Conservation (phyloP, 2,329 filamentous ascomycete species). For the Pseudopithomyces chartarum region DNA sequence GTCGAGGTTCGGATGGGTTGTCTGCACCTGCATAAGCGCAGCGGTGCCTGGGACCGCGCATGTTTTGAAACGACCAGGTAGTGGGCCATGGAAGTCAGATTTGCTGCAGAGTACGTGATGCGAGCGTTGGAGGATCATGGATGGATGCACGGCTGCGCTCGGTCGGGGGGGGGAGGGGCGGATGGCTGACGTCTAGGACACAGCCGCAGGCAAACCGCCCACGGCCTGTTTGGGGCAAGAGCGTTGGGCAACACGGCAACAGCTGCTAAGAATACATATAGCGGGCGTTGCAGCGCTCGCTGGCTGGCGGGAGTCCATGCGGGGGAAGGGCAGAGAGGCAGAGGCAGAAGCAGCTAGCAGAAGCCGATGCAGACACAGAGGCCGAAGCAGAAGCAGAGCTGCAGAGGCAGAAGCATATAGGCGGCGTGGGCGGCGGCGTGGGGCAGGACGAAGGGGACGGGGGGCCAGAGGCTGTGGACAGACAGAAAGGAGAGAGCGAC, state of each 20-base stretch:
- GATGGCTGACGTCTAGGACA: constrained; percentile 35
- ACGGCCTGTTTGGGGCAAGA: constrained; percentile 26
- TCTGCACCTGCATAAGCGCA: constrained; percentile 17
- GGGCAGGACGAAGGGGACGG: neutral
- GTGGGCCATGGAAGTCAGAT: constrained; percentile 3
- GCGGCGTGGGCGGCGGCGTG: constrained; percentile 3
- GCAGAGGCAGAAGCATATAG: neutral
- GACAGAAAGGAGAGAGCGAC: neutral
- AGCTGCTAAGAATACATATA: constrained; percentile 44
- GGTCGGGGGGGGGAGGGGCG: constrained; percentile 23
- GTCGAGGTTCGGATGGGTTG: neutral
- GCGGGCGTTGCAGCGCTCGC: constrained; percentile 15
- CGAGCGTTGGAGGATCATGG: constrained; percentile 9
- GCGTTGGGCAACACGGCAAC: constrained; percentile 34
- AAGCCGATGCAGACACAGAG: neutral
- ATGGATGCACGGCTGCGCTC: constrained; percentile 18
- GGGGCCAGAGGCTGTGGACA: too few species aligned
- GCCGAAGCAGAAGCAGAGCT: too few species aligned
- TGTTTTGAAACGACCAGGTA: neutral
- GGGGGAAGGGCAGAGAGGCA: neutral
- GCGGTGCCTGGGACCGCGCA: constrained; percentile 6
- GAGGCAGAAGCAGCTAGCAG: neutral
- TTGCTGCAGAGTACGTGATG: constrained; percentile 15
- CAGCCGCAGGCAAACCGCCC: constrained; percentile 40
- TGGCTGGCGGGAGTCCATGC: neutral